phyloP scores from a whole-genome alignment of 2,329 filamentous ascomycete genomes.

The Ophiostoma triangulosporum region DNA sequence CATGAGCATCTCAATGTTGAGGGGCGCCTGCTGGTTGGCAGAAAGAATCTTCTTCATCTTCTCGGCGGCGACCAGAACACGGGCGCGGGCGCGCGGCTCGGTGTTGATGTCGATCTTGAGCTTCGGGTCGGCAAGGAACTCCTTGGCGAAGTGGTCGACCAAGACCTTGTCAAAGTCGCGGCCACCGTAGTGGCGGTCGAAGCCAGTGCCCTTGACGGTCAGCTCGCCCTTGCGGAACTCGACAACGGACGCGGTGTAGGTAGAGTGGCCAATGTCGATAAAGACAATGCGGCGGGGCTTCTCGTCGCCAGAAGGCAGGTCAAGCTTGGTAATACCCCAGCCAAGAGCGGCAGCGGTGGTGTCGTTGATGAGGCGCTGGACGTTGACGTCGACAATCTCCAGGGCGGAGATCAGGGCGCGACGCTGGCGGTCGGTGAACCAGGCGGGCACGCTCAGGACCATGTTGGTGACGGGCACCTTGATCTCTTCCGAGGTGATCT shows the following conservation, averaged over 20 bases:
- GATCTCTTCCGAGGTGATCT: slow-evolving; percentile 74
- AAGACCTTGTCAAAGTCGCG: slow-evolving; percentile 94
- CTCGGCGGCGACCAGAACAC: slow-evolving; percentile 79
- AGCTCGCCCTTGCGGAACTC: slow-evolving; percentile 97
- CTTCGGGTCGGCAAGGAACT: slow-evolving; percentile 97
- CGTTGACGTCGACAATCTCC: slow-evolving; percentile 85
- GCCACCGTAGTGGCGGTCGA: slow-evolving; percentile 91
- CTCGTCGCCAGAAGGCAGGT: slow-evolving; percentile 79
- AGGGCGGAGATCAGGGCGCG: slow-evolving; percentile 79
- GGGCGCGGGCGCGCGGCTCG: slow-evolving; percentile 79
- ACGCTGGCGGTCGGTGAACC: slow-evolving; percentile 94
- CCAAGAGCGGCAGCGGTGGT: slow-evolving; percentile 91
- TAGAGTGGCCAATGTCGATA: slow-evolving; percentile 90
- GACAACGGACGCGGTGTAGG: slow-evolving; percentile 86
- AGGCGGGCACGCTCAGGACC: slow-evolving; percentile 86
- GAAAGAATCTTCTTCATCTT: slow-evolving; percentile 98
- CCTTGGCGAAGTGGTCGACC: slow-evolving; percentile 84
- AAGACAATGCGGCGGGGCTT: slow-evolving; percentile 84
- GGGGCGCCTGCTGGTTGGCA: slow-evolving; percentile 78
- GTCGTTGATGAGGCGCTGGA: slow-evolving; percentile 92
- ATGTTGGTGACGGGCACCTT: slow-evolving; percentile 85
- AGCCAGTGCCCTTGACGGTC: slow-evolving; percentile 81
- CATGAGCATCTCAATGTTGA: slow-evolving; percentile 98
- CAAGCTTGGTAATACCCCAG: slow-evolving; percentile 95
- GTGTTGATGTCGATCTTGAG: slow-evolving; percentile 91